Conservation (phyloP, 2,329 filamentous ascomycete species). For the Karstenula rhodostoma region DNA sequence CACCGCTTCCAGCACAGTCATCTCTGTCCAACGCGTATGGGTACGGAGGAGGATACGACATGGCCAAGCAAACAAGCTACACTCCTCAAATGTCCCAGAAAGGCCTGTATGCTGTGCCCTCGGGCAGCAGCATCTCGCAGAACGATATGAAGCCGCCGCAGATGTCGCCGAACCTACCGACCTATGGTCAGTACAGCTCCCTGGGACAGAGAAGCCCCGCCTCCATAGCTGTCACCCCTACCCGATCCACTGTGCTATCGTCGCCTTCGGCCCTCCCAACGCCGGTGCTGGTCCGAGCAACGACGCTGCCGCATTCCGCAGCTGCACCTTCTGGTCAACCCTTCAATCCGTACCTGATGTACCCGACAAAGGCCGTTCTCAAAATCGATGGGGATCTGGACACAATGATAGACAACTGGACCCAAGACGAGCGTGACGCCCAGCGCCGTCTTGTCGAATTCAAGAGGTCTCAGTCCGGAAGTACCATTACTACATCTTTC, state of each 20-base stretch:
- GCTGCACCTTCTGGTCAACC: slow-evolving; percentile 55
- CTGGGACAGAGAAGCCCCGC: slow-evolving; percentile 55
- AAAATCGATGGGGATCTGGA: slow-evolving; percentile 88
- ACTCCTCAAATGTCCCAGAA: slow-evolving; percentile 45
- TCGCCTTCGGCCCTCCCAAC: slow-evolving; percentile 58
- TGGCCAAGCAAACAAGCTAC: slow-evolving; percentile 43
- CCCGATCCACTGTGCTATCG: slow-evolving; percentile 52
- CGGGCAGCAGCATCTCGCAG: slow-evolving; percentile 36
- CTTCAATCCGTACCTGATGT: slow-evolving; percentile 80
- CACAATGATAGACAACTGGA: slow-evolving; percentile 85
- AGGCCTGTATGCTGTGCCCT: slow-evolving; percentile 45
- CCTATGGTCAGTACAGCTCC: slow-evolving; percentile 55
- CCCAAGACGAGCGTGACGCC: slow-evolving; percentile 77
- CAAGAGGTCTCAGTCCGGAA: slow-evolving; percentile 80
- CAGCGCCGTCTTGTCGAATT: slow-evolving; percentile 90
- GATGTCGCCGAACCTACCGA: slow-evolving; percentile 45
- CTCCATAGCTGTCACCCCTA: slow-evolving; percentile 46
- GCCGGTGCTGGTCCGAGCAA: slow-evolving; percentile 72
- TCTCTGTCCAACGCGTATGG: slow-evolving; percentile 46
- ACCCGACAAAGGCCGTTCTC: slow-evolving; percentile 80
- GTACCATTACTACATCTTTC: slow-evolving; percentile 82
- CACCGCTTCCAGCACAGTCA: slow-evolving; percentile 49
- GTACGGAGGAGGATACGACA: slow-evolving; percentile 50
- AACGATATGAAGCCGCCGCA: slow-evolving; percentile 44
- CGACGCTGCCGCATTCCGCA: slow-evolving; percentile 66